Evolutionary conservation across 2,329 filamentous ascomycete genomes (phyloP).

Genomic region (Penicillium sp.): DNA sequence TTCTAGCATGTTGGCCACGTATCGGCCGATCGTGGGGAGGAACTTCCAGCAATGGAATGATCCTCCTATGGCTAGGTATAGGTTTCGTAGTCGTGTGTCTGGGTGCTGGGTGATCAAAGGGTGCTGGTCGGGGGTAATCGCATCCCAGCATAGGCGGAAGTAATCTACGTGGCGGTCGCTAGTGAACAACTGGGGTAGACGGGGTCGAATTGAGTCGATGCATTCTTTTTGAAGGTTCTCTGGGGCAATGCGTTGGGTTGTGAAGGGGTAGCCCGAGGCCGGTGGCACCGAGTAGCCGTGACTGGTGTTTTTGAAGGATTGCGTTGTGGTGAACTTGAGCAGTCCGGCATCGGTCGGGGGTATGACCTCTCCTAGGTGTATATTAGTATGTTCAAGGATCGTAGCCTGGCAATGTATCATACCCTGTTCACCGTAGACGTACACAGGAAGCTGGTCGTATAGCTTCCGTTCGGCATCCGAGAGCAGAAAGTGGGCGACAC

Average conservation of each 20-base stretch:
- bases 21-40: conserved; percentile 60
- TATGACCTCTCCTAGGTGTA: conserved; percentile 42
- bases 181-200: conserved; percentile 31
- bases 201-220: conserved; percentile 21
- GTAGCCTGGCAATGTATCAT: neutral
- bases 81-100: conserved; percentile 48
- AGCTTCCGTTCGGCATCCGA: conserved; percentile 49
- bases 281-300: conserved; percentile 47
- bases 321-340: conserved; percentile 62
- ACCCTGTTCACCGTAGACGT: conserved; percentile 49
- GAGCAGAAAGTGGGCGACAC: conserved; percentile 57
- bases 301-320: conserved; percentile 56
- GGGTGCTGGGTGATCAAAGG: conserved; percentile 57
- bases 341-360: conserved; percentile 50
- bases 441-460: conserved; percentile 54
- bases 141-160: conserved; percentile 58
- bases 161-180: conserved; percentile 36
- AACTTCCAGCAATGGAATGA: conserved; percentile 68
- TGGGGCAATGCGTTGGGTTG: conserved; percentile 45
- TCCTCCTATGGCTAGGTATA: conserved; percentile 62
- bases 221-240: conserved; percentile 45
- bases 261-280: conserved; percentile 11
- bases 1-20: conserved; percentile 39
- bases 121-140: conserved; percentile 61
- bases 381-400: neutral